These are phyloP conservation scores for Pezicula rhizophila DNA, from an alignment of 2,329 filamentous ascomycete genomes.

Conservation along the genomic window DNA sequence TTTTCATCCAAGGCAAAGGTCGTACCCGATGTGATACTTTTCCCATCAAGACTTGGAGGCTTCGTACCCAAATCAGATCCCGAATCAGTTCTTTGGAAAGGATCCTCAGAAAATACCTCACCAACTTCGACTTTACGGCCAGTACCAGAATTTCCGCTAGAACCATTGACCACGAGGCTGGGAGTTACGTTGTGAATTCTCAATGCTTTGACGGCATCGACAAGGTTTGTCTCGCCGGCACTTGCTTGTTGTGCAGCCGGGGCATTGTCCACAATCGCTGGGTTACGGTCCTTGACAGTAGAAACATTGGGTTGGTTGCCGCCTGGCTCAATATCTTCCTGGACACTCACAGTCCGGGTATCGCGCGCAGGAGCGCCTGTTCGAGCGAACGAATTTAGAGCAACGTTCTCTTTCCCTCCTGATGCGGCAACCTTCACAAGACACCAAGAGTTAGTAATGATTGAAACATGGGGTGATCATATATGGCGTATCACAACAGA, in stretches of 20 bases:
- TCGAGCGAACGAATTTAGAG: slow-evolving; percentile 26
- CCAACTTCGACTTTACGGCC: slow-evolving; percentile 17
- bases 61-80: slow-evolving; percentile 67
- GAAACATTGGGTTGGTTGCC: slow-evolving; percentile 4
- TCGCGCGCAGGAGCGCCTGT: slow-evolving; percentile 25
- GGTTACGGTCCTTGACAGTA: slow-evolving; percentile 28
- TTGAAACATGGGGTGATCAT: neutral
- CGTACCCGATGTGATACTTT: slow-evolving; percentile 88
- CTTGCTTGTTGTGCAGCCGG: slow-evolving; percentile 7
- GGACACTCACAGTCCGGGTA: slow-evolving; percentile 5
- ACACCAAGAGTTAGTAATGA: slow-evolving; percentile 8
- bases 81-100: slow-evolving; percentile 47
- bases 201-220: slow-evolving; percentile 27
- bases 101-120: slow-evolving; percentile 25
- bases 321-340: slow-evolving; percentile 17
- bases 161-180: slow-evolving; percentile 29
- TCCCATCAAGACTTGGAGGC: slow-evolving; percentile 83
- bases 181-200: slow-evolving; percentile 23
- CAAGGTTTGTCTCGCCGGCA: slow-evolving; percentile 19
- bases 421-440: slow-evolving; percentile 43
- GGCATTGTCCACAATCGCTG: slow-evolving; percentile 2
- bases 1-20: slow-evolving; percentile 97
- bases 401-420: slow-evolving; percentile 32
- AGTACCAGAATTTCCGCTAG: slow-evolving; percentile 13
- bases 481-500: slow-evolving; percentile 36